Evolutionary conservation across 208 protist genomes (phyloP).

Genomic region (Leishmania martiniquensis): DNA sequence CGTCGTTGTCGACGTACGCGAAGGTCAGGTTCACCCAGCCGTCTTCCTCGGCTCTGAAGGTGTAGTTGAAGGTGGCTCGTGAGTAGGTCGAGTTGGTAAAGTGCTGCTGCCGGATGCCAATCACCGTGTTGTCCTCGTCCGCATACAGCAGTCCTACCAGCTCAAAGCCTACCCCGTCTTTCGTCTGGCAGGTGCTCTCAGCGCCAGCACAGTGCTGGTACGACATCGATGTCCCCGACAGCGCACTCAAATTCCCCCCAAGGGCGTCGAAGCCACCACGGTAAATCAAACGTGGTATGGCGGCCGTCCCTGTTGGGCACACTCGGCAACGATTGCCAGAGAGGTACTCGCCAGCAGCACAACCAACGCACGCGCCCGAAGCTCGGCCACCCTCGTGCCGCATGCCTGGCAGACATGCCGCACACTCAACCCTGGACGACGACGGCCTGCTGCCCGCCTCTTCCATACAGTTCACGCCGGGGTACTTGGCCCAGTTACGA

Average conservation of each 20-base stretch:
- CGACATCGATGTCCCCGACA: background rate
- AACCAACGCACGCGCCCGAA: background rate
- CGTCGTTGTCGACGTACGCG: background rate
- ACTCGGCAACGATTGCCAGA: background rate
- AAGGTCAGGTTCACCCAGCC: conserved; percentile 11
- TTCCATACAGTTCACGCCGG: background rate
- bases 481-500: conserved; percentile 8
- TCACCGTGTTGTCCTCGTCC: background rate
- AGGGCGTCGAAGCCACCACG: conserved; percentile 12
- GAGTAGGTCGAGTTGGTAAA: background rate
- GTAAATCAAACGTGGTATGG: background rate
- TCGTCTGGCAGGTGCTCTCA: background rate
- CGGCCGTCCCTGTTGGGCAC: conserved; percentile 11
- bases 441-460: background rate
- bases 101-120: conserved; percentile 13
- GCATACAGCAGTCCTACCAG: conserved; percentile 2
- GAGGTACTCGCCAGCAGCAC: background rate
- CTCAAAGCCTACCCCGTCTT: background rate
- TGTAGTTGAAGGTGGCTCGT: background rate
- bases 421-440: conserved; percentile 1
- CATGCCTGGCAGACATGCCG: conserved; percentile 16
- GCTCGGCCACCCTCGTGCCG: background rate
- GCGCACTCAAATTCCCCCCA: background rate
- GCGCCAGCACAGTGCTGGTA: background rate
- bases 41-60: background rate